Conservation (phyloP, 768 basidiomycete genomes). For the Lactifluus piperatus region DNA sequence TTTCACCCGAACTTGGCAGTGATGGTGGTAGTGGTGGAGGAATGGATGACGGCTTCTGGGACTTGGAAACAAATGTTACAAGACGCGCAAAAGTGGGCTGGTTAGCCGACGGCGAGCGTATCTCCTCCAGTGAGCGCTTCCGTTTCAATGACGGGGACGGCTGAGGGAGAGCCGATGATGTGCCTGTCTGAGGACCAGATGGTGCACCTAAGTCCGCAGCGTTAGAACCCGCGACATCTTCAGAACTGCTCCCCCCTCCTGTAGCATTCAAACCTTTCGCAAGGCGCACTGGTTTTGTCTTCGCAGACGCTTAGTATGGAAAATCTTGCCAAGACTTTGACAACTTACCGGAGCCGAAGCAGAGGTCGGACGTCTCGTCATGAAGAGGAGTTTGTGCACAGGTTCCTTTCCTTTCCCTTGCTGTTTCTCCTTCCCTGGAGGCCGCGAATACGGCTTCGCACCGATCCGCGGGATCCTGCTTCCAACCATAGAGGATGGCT, state of each 20-base stretch:
- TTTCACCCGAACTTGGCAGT: background rate
- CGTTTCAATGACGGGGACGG: slow-evolving; percentile 14
- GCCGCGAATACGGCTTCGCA: slow-evolving; percentile 27
- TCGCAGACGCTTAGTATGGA: background rate
- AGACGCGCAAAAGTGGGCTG: slow-evolving; percentile 9
- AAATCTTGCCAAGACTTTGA: background rate
- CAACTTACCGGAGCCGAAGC: slow-evolving; percentile 3
- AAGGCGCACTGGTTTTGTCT: slow-evolving; percentile 17
- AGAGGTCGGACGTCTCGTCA: slow-evolving; percentile 1
- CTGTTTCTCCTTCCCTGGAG: slow-evolving; percentile 11
- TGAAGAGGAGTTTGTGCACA: background rate
- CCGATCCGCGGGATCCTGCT: slow-evolving; percentile 31
- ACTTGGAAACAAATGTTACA: background rate
- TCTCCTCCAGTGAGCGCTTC: slow-evolving; percentile 7
- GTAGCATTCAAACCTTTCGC: slow-evolving; percentile 1
- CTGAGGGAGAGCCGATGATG: slow-evolving; percentile 1
- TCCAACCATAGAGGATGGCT: slow-evolving; percentile 24
- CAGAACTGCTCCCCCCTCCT: slow-evolving; percentile 13
- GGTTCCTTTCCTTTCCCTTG: slow-evolving; percentile 10
- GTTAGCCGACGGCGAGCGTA: background rate
- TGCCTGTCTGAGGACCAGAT: background rate
- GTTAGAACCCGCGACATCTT: background rate
- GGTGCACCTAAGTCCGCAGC: background rate
- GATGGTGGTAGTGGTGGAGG: background rate
- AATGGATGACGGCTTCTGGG: background rate